Evolutionary conservation across 225 moss, liverwort and hornwort genomes (phyloP).

Genomic region (Ulota crispa): DNA sequence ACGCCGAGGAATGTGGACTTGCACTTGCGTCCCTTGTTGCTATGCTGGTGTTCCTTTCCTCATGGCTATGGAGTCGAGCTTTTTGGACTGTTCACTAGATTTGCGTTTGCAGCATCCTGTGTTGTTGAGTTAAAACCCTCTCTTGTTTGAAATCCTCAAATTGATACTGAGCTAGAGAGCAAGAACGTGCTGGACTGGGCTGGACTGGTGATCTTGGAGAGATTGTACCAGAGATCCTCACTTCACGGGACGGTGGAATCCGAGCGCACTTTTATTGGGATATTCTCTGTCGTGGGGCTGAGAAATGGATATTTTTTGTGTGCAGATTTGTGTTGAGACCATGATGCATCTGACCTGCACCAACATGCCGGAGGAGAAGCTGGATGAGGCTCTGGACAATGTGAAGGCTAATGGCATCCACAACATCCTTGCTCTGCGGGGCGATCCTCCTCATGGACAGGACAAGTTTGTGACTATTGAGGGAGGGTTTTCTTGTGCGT

Average conservation of each 20-base stretch:
- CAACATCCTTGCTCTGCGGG: slow-evolving; percentile 94
- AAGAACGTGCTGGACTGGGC: neutral
- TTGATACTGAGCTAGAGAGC: neutral
- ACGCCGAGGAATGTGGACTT: neutral
- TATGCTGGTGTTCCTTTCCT: neutral
- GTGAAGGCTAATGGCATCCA: slow-evolving; percentile 85
- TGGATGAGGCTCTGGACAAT: slow-evolving; percentile 69
- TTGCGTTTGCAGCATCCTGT: neutral
- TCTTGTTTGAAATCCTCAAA: neutral
- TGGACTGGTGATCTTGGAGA: neutral
- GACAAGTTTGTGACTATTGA: slow-evolving; percentile 82
- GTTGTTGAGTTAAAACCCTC: neutral
- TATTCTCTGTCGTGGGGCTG: neutral
- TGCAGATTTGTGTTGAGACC: slow-evolving; percentile 93
- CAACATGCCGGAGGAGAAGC: slow-evolving; percentile 92
- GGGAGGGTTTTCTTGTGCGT: slow-evolving; percentile 86
- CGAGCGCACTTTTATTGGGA: neutral
- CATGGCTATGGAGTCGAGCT: neutral
- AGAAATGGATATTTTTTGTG: neutral
- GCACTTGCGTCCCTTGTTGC: neutral
- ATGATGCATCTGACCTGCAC: slow-evolving; percentile 99
- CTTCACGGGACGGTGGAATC: neutral
- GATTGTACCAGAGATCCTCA: neutral
- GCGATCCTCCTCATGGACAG: slow-evolving; percentile 95
- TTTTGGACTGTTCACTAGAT: neutral